Conservation (phyloP, 495 filamentous ascomycete genomes). For the Podospora fimiseda region DNA sequence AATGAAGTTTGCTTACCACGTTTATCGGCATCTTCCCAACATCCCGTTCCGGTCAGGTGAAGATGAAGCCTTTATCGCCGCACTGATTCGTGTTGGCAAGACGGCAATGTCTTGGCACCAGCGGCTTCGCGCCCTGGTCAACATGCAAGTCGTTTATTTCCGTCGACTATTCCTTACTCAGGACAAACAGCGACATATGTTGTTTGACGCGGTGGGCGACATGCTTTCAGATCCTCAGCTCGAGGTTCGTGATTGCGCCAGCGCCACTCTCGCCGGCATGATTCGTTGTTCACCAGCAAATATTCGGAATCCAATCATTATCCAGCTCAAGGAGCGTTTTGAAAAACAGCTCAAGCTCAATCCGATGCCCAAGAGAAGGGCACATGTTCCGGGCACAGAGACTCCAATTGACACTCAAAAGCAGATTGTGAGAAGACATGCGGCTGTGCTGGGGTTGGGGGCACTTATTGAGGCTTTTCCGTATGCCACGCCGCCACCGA, state of each 20-base stretch:
- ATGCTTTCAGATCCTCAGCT: slow-evolving; percentile 92
- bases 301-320: slow-evolving; percentile 70
- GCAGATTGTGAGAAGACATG: slow-evolving; percentile 75
- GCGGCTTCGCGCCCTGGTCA: slow-evolving; percentile 91
- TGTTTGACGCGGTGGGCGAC: slow-evolving; percentile 83
- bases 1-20: slow-evolving; percentile 89
- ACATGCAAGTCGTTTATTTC: slow-evolving; percentile 99
- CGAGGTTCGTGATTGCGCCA: slow-evolving; percentile 90
- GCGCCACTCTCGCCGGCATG: slow-evolving; percentile 91
- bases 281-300: slow-evolving; percentile 88
- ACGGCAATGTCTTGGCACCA: slow-evolving; percentile 92
- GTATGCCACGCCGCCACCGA: slow-evolving; percentile 84
- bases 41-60: slow-evolving; percentile 86
- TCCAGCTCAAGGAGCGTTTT: slow-evolving; percentile 70
- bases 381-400: slow-evolving; percentile 55
- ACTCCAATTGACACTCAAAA: slow-evolving; percentile 74
- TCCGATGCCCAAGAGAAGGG: slow-evolving; percentile 67
- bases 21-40: slow-evolving; percentile 94
- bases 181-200: slow-evolving; percentile 62
- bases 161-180: slow-evolving; percentile 90
- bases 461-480: slow-evolving; percentile 95
- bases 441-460: slow-evolving; percentile 86
- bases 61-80: slow-evolving; percentile 73
- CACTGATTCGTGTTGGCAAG: slow-evolving; percentile 82
- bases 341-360: slow-evolving; percentile 68